phyloP scores from a whole-genome alignment of 768 basidiomycete species.

The Termitomyces sp. region DNA sequence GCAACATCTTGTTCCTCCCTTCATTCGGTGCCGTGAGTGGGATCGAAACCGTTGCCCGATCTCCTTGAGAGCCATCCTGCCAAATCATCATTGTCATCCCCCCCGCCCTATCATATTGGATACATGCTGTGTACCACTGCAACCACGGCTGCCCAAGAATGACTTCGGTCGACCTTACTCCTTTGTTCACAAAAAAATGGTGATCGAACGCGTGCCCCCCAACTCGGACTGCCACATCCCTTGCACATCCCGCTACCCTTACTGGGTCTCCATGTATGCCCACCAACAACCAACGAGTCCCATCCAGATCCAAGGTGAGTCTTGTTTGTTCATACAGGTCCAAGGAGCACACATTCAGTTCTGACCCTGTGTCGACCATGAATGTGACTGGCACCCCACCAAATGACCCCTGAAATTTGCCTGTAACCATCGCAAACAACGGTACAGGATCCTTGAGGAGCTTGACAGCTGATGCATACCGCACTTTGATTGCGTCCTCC shows the following conservation, averaged over 20 bases:
- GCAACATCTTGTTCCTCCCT: too few species aligned
- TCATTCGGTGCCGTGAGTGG: too few species aligned
- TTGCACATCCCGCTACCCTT: background rate
- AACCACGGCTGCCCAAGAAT: too few species aligned
- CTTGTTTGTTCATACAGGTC: too few species aligned
- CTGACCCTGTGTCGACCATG: background rate
- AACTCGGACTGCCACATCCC: background rate
- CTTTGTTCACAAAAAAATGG: too few species aligned
- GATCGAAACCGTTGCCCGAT: too few species aligned
- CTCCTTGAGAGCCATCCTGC: too few species aligned
- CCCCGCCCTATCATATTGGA: too few species aligned
- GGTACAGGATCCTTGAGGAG: background rate
- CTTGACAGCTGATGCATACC: background rate
- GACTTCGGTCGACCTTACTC: too few species aligned
- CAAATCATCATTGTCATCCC: too few species aligned
- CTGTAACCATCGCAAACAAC: background rate
- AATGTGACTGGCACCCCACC: background rate
- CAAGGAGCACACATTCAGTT: background rate
- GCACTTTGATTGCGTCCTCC: background rate
- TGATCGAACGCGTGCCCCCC: constrained; percentile 1
- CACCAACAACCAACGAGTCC: background rate
- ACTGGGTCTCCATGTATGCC: background rate
- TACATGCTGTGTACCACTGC: too few species aligned
- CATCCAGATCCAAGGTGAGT: too few species aligned
- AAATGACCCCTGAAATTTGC: background rate